Evolutionary conservation across 805 yeast genomes (phyloP), one percentile per base, ranked within the genome.

Genomic region (Monosporozyma aquatica): DNA sequence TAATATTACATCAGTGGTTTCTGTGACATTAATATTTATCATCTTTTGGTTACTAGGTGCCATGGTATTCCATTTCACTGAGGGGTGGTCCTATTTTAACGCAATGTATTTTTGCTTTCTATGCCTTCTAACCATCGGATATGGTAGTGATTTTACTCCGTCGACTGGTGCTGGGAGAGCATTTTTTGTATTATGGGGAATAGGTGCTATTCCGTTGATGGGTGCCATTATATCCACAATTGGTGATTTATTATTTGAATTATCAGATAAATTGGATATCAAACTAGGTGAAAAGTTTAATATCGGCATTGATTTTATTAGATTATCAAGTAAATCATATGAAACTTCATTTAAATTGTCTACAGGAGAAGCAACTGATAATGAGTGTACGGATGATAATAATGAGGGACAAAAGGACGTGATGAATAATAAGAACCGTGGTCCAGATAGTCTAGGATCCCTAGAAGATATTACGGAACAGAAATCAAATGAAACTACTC

Each of bases 151-250:
- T 54, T 78, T 67, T 50, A 68, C 76, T 1, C 95, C 95, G 1
- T 43, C 39, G 1, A 61, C 79, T 0, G 62, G 78, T 1, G 80
- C 82, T 5, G 94, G 95, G 1, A 64, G 82, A 33, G 73, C 81
- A 1, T 76, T 86, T 50, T 87, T 87, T 52, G 76, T 84, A 6
- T 62, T 77, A 8, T 87, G 95, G 95, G 82, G 87, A 0, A 57
- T 87, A 17, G 66, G 78, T 6, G 95, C 95, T 0, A 80, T 87
- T 18, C 96, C 96, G 1, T 67, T 86, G 40, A 86, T 87, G 94
- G 83, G 95, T 2, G 79, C 81, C 14, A 68, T 86, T 43, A 76
- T 86, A 30, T 79, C 89, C 1, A 78, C 76, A 41, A 65, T 81
- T 37, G 85, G 90, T 47, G 94, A 84, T 55, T 27, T 53, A 3